Base-by-base conservation (phyloP, 2,329 filamentous ascomycete species). In the Triangularia setosa region DNA sequence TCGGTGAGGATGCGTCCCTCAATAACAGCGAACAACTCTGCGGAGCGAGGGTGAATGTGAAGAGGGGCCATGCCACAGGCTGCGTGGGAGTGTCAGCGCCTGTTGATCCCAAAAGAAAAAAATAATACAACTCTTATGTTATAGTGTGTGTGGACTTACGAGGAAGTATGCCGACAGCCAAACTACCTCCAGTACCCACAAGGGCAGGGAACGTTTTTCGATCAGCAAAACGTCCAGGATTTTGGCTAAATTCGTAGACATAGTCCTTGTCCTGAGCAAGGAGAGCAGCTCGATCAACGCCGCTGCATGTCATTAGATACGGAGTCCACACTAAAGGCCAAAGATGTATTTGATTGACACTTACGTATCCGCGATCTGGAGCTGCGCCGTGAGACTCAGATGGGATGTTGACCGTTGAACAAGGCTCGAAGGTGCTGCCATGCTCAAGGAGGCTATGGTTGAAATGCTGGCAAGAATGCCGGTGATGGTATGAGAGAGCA, bases 151-250 rank as follows among this genome's bases (percentile, higher is more conserved):
- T 25, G 21, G 28, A 33, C 21, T 44, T 64, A 48, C 40, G 25
- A 27, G 35, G 62, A 52, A 44, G 24, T 27, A 18, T 30, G 27
- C 61, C 62, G 6, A 66, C 48, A 12, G 62, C 40, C 33, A 68
- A 16, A 24, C 48, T 23, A 28, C 54, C 55, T 14, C 64, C 64
- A 8, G 63, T 82, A 55, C 81, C 79, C n/a, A 84, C 80, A 18
- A 87, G 79, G 25, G 83, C 82, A 2, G 84, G 84, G 73, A 86
- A 86, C 35, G 78, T 81, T 73, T 82, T 81, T 71, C 83, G 79
- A 74, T 85, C 84, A 48, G 83, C 82, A n/a, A 79, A 75, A 30
- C 81, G 74, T 65, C 84, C 59, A 23, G 70, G 69, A n/a, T 69
- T 70, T 60, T 69, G 68, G 69, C 74, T 75, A 74, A 83, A 83